Conservation (phyloP, 75 land plant species). For the Pseudotsuga menziesii region DNA sequence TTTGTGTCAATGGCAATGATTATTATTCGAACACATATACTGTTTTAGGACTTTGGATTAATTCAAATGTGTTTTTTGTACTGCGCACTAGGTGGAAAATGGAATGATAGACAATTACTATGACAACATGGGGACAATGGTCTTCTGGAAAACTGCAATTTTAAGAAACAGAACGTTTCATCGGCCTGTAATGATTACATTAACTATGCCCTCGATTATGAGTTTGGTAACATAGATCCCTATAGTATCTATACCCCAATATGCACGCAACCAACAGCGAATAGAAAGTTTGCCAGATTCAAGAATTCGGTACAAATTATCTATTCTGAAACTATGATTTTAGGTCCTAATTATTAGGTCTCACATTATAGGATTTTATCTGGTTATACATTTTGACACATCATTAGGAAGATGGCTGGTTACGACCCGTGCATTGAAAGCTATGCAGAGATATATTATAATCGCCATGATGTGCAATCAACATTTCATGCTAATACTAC, state of each 20-base stretch:
- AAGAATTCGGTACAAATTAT: not conserved
- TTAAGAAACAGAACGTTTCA: constrained; percentile 27
- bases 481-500: constrained; percentile 72
- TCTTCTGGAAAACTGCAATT: constrained; percentile 51
- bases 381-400: constrained; percentile 3
- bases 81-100: constrained; percentile 67
- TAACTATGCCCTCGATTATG: constrained; percentile 12
- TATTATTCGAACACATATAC: too few species aligned
- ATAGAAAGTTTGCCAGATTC: not conserved
- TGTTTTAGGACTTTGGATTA: too few species aligned
- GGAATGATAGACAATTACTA: constrained; percentile 60
- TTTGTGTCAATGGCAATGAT: too few species aligned
- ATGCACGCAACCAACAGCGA: constrained; percentile 7
- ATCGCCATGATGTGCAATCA: constrained; percentile 57
- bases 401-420: constrained; percentile 23
- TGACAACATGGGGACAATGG: constrained; percentile 58
- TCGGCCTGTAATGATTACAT: constrained; percentile 2
- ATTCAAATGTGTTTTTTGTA: too few species aligned
- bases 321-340: not conserved
- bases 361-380: not conserved
- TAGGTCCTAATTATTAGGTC: too few species aligned
- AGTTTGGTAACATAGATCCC: constrained; percentile 35
- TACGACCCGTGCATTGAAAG: constrained; percentile 54
- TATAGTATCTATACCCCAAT: constrained; percentile 37
- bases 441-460: constrained; percentile 60